Base-by-base conservation (phyloP, 257 asterid genomes). In the Mentha longifolia region DNA sequence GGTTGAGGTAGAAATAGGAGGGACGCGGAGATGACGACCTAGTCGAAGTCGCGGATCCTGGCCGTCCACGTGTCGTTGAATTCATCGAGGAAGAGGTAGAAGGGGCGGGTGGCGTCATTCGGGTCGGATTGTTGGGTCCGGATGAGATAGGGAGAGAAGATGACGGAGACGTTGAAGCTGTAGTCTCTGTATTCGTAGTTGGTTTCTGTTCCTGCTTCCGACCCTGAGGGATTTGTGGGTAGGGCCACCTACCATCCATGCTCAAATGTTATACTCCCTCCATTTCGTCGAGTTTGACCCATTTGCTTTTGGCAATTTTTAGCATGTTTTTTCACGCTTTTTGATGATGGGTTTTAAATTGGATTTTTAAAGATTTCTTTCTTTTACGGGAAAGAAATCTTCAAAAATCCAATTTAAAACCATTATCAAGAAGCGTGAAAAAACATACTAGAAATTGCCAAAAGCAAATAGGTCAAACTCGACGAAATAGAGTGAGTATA, bases 21-120 rank as follows among this genome's bases (percentile, higher is more conserved):
- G 92, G 92, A 3, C 90, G 86, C 87, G 51, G 89, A 85, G 87
- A 85, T 73, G 71, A 85, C 59, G 22, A 84, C 10, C 73, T 67
- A 88, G 81, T 88, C 84, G 37, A 81, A 86, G 8, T 42, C 10
- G 9, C 42, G 39, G 67, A 88, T 74, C 46, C 54, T 57, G 51
- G 54, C 14, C 5, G 74, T 72, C 92, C 95, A 86, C 1, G 64
- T 17, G 9, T 45, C 70, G 67, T 86, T 90, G 77, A 45, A 54
- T 59, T 86, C 88, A 57, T 88, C 90, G 42, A 88, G 90, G 70
- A 37, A 88, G 19, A 88, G 81, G 14, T 75, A 76, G 78, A 63
- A 84, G 1, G 86, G 86, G n/a, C 71, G 76, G 33, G 28, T 73
- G 15, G 22, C 15, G 9, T 81, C 84, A 45, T 74, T 67, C 6